These are phyloP conservation scores for Tylopilus felleus DNA, from an alignment of 768 basidiomycete species.

Conservation along the genomic window DNA sequence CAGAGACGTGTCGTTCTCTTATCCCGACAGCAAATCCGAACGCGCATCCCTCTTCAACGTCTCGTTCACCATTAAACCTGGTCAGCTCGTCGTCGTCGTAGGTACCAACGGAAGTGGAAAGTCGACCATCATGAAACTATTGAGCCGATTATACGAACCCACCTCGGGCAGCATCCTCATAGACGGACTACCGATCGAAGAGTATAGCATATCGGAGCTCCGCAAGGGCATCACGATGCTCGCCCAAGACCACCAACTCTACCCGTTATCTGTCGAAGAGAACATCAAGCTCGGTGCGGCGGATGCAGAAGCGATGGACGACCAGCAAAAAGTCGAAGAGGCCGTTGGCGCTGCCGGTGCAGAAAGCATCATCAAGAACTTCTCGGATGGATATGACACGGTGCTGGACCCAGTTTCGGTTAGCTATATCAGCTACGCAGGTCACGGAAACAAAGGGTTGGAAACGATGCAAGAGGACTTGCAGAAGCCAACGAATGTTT, in stretches of 20 bases:
- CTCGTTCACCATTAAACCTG: conserved; percentile 30
- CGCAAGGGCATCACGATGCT: conserved; percentile 41
- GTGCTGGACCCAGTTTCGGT: conserved; percentile 34
- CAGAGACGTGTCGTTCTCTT: conserved; percentile 42
- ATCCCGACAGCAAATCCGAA: conserved; percentile 40
- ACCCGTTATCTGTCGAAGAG: conserved; percentile 34
- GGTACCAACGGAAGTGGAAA: conserved; percentile 36
- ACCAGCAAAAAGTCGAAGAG: conserved; percentile 17
- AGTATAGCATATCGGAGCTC: conserved; percentile 33
- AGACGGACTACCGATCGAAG: conserved; percentile 35
- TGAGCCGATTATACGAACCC: conserved; percentile 34
- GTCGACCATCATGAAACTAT: conserved; percentile 39
- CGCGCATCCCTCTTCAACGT: conserved; percentile 23
- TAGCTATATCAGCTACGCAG: conserved; percentile 28
- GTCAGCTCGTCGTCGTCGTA: conserved; percentile 35
- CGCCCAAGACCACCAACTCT: conserved; percentile 35
- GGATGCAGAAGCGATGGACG: conserved; percentile 7
- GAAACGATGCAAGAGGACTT: conserved; percentile 18
- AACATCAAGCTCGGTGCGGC: conserved; percentile 38
- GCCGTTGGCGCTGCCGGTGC: conserved; percentile 35
- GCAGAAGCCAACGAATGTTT: conserved; percentile 21
- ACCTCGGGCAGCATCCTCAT: conserved; percentile 37
- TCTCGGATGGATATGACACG: conserved; percentile 38
- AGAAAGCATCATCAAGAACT: conserved; percentile 35
- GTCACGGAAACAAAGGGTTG: conserved; percentile 10